These are phyloP conservation scores for Ustilago lituana DNA, from an alignment of 1,284 basidiomycete species.

Conservation along the genomic window DNA sequence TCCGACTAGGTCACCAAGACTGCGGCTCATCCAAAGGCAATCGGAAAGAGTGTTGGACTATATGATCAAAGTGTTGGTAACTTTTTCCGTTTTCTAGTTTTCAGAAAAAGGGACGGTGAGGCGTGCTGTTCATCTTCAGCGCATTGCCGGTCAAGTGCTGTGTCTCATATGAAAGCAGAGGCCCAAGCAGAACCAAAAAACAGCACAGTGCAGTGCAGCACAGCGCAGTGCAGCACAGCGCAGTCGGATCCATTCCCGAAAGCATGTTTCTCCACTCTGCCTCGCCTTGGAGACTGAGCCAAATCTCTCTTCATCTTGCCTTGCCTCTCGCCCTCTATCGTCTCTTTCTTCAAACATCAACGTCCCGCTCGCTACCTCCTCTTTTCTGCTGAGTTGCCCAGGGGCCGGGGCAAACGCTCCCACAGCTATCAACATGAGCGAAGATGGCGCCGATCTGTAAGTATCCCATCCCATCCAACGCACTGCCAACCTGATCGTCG, in stretches of 20 bases:
- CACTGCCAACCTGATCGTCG: too few relatives aligned
- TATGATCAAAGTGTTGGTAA: too few relatives aligned
- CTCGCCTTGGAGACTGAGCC: not conserved
- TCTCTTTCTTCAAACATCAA: conserved; percentile 3
- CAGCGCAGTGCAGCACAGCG: not conserved
- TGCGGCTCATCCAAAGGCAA: too few relatives aligned
- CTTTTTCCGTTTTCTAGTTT: too few relatives aligned
- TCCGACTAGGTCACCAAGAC: too few relatives aligned
- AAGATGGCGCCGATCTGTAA: conserved; percentile 41
- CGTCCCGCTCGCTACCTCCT: not conserved
- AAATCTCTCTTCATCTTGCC: not conserved
- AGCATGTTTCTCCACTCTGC: not conserved
- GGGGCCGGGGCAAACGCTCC: conserved; percentile 23
- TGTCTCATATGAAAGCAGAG: too few relatives aligned
- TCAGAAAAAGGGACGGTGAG: too few relatives aligned
- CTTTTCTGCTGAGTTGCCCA: conserved; percentile 2
- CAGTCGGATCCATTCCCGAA: not conserved
- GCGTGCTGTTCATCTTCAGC: too few relatives aligned
- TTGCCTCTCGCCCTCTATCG: not conserved
- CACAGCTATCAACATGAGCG: conserved; percentile 27
- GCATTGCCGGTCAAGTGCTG: too few relatives aligned
- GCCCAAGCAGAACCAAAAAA: not conserved
- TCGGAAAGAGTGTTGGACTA: too few relatives aligned
- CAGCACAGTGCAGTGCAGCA: not conserved
- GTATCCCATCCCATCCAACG: not conserved